Evolutionary conservation across 164 flowering plant species (phyloP).

Genomic region (Magnolia officinalis): DNA sequence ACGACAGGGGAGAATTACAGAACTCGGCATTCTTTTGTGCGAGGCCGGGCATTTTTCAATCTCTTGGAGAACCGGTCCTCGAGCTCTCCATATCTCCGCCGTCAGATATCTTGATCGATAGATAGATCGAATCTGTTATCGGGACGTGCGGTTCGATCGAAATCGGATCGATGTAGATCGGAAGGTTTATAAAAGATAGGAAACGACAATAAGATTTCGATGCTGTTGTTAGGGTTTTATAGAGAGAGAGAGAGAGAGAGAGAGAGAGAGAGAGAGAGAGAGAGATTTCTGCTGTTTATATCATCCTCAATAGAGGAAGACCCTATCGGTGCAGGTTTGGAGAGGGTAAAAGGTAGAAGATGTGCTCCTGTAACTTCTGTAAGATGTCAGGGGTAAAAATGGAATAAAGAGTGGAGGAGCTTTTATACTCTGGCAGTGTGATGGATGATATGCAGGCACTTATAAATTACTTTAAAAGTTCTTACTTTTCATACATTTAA

Average conservation of each 20-base stretch:
- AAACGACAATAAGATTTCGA: background rate
- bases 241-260: conserved; percentile 7
- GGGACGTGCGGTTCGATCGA: background rate
- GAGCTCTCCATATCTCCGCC: background rate
- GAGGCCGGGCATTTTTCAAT: conserved; percentile 34
- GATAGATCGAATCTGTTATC: background rate
- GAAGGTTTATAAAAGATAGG: background rate
- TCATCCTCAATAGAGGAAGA: background rate
- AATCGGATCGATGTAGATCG: background rate
- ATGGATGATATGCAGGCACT: no score
- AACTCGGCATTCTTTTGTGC: conserved; percentile 31
- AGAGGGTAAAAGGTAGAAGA: background rate
- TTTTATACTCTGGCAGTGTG: no score
- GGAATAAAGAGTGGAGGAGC: no score
- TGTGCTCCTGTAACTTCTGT: background rate
- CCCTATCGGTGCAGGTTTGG: background rate
- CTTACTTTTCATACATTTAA: no score
- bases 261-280: conserved; percentile 2
- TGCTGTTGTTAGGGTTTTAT: background rate
- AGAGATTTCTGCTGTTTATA: background rate
- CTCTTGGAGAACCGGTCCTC: background rate
- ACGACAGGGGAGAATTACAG: conserved; percentile 19
- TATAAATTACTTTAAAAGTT: no score
- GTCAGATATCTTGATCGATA: background rate
- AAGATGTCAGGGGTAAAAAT: background rate